These are phyloP conservation scores for Acanthamoeba castellanii DNA, from an alignment of 208 protist genomes.

Conservation along the genomic window DNA sequence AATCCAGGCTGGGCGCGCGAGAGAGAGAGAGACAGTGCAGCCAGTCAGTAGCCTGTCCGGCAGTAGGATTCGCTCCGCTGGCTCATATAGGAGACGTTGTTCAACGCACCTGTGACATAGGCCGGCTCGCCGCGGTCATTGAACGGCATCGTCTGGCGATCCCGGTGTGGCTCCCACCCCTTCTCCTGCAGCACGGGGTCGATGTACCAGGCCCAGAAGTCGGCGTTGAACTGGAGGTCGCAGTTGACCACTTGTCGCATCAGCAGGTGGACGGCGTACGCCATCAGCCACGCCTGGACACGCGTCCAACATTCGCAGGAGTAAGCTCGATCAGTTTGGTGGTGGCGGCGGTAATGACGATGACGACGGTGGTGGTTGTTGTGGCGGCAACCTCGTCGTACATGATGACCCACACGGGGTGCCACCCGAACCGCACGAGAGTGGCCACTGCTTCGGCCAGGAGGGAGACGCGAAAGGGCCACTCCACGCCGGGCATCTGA, in stretches of 20 bases:
- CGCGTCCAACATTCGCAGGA: too few species aligned
- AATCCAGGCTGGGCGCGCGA: not conserved
- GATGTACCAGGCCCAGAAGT: conserved; percentile 29
- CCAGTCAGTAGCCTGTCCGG: not conserved
- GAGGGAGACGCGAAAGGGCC: not conserved
- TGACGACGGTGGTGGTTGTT: too few species aligned
- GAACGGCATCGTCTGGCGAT: conserved; percentile 7
- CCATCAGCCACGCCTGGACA: not conserved
- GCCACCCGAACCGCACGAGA: not conserved
- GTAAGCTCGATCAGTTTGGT: too few species aligned
- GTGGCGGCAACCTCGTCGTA: not conserved
- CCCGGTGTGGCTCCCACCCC: not conserved
- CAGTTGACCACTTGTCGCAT: not conserved
- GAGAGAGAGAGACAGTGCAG: not conserved
- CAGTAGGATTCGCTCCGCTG: too few species aligned
- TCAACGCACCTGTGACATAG: not conserved
- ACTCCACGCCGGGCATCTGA: not conserved
- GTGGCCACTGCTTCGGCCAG: not conserved
- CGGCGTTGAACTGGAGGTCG: not conserved
- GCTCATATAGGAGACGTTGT: too few species aligned
- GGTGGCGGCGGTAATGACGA: too few species aligned
- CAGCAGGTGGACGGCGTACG: not conserved
- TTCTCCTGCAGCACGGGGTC: not conserved
- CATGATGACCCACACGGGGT: not conserved
- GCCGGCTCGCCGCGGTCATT: not conserved